A percentile compares a stretch with the other conserved stretches of the same genome.
These are phyloP conservation scores for Saccharomycopsis javanensis DNA, from an alignment of 805 yeast genomes.

Conservation along the genomic window DNA sequence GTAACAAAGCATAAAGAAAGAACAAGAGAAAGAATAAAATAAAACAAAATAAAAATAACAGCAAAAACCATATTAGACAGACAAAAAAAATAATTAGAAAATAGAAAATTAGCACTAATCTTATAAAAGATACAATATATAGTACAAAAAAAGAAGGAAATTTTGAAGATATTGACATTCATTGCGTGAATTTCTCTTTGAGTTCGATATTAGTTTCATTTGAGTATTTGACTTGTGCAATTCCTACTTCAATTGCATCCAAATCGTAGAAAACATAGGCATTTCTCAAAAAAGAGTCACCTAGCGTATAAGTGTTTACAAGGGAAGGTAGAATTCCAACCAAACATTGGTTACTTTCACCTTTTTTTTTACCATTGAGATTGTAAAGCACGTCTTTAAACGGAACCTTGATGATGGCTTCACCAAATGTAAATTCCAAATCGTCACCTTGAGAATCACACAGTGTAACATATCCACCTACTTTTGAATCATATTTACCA, in stretches of 20 bases:
- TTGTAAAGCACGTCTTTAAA: conserved; percentile 26
- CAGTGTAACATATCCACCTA: background rate
- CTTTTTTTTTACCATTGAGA: conserved; percentile 17
- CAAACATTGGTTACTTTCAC: conserved; percentile 29
- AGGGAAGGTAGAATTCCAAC: conserved; percentile 30
- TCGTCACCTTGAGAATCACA: conserved; percentile 8
- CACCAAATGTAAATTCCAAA: conserved; percentile 8
- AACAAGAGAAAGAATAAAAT: too few species aligned
- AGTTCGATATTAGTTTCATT: conserved; percentile 22
- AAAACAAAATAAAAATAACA: too few species aligned
- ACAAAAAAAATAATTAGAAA: too few species aligned
- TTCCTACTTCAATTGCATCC: conserved; percentile 44
- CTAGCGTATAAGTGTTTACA: conserved; percentile 31
- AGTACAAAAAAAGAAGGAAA: background rate
- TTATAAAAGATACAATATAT: too few species aligned
- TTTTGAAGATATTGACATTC: background rate
- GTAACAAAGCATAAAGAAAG: too few species aligned
- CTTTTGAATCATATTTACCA: conserved; percentile 3
- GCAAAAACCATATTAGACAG: too few species aligned
- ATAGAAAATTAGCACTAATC: too few species aligned
- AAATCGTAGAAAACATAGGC: conserved; percentile 59
- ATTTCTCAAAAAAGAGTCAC: conserved; percentile 46
- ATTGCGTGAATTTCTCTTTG: conserved; percentile 27
- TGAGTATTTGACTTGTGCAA: conserved; percentile 39
- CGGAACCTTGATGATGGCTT: conserved; percentile 8